These are phyloP conservation scores for Lenzites betulinus DNA, from an alignment of 768 basidiomycete genomes.

Conservation along the genomic window DNA sequence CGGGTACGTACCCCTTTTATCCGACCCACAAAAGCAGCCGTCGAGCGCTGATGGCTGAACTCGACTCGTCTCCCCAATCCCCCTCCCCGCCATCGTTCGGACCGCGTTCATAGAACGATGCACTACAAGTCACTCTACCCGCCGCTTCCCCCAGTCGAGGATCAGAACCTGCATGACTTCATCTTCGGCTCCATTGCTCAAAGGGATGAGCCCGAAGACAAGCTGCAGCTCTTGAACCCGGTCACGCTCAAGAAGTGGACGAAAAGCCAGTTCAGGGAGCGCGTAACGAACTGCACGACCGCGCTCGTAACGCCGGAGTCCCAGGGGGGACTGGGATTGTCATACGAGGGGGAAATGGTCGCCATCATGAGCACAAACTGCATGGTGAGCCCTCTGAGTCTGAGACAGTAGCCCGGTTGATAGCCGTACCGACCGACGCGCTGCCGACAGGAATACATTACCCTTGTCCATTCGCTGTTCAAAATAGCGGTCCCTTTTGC, in stretches of 20 bases:
- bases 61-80: not conserved
- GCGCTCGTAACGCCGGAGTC: slow-evolving; percentile 44
- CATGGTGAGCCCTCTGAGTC: slow-evolving; percentile 45
- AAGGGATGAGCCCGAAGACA: slow-evolving; percentile 37
- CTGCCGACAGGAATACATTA: slow-evolving; percentile 51
- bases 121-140: slow-evolving; percentile 59
- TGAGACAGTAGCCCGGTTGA: too few species aligned
- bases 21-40: not conserved
- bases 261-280: slow-evolving; percentile 51
- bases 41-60: not conserved
- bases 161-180: slow-evolving; percentile 56
- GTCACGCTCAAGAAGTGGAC: slow-evolving; percentile 48
- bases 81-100: not conserved
- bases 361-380: slow-evolving; percentile 74
- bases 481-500: slow-evolving; percentile 53
- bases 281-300: slow-evolving; percentile 56
- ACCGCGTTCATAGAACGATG: slow-evolving; percentile 38
- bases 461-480: slow-evolving; percentile 51
- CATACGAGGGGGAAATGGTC: slow-evolving; percentile 55
- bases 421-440: not conserved
- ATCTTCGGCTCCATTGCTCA: slow-evolving; percentile 56
- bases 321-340: slow-evolving; percentile 60
- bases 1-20: not conserved
- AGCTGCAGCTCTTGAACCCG: slow-evolving; percentile 56
- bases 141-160: slow-evolving; percentile 48